Base-by-base conservation (phyloP, 2,329 filamentous ascomycete genomes). In the Colletotrichum kahawae region DNA sequence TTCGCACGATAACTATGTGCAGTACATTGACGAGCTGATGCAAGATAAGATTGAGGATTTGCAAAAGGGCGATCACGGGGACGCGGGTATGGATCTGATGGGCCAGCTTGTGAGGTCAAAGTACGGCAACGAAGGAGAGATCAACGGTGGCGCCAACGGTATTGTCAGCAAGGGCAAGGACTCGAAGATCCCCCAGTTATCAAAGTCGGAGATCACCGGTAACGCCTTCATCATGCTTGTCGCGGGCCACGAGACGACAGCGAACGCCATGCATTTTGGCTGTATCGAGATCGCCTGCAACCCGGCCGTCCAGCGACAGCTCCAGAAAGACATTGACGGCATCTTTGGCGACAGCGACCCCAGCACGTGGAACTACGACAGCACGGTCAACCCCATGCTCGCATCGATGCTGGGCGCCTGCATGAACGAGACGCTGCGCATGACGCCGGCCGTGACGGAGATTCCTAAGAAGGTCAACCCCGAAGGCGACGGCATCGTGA, bases 181-280 rank as follows among this genome's bases (percentile, higher is more conserved):
- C 5, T 24, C 74, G 7, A 82, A 82, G 74, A 77, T 80, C 7
- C 85, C 83, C 14, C 82, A 83, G 21, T 82, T 93, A n/a, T 87
- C 84, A 7, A 90, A 92, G 77, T 87, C 88, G 6, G 93, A 95
- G 70, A 93, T 96, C 74, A 85, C 94, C 33, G 93, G 93, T 66
- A 95, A 95, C 80, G 91, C 93, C 24, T 93, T 93, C 77, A 86
- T 93, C 78, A 91, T 92, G 83, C 87, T 91, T 75, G 87, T 96
- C 2, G 94, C 95, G 1, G 95, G 95, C 14, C 94, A 97, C 83
- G 95, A 97, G 83, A 96, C 94, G 2, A 94, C 94, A 3, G 94
- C 94, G 63, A 95, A 94, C 82, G 90, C 91, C 5, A 87, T 95
- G 51, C 93, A 96, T 83, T 95, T 94, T 81, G 88, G 92, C 3